Evolutionary conservation across 2,329 filamentous ascomycete species (phyloP), one percentile per base, ranked within the genome.

Genomic region (Aspergillus melleus): DNA sequence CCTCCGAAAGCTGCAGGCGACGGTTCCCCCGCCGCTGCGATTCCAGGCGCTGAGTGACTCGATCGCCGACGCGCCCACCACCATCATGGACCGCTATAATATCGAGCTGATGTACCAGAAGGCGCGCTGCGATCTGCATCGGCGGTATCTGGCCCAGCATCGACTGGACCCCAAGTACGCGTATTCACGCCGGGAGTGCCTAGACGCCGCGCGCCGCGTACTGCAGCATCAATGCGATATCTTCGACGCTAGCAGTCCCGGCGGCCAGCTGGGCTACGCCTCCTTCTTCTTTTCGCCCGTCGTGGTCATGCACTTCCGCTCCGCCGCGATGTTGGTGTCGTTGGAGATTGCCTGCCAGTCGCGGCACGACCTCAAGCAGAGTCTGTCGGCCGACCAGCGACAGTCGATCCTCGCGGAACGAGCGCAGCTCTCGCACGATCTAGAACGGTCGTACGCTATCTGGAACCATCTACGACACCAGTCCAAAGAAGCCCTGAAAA

Each of bases 21-120:
- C 22, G 1, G 47, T 61, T 12, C 63, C 62, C 32, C 36, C 50
- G 9, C 58, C 22, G 22, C 49, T 66, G 11, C 59, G 55, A 29
- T 59, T 65, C 22, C 56, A 61, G 12, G n/a, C 50, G 4, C 54
- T 32, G 39, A 22, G 44, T 16, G 42, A 55, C n/a, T 58, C 24
- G 11, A 53, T 58, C 39, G 29, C 55, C 5, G 39, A 52, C 49
- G 16, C 55, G 20, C 52, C 79, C 0, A 74, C 79, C 29, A 67
- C 80, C 8, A 76, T 85, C 19, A 81, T 84, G 74, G 76, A 79
- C 44, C 75, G 79, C 5, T 76, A 83, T 57, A 82, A 79, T 54
- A 70, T 85, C 24, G 77, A 83, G n/a, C 71, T 84, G 3, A 72
- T 82, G 6, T 81, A 79, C 64, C 77, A 80, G 44, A 82, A 82